Evolutionary conservation across 2,329 filamentous ascomycete genomes (phyloP), one percentile per base, ranked within the genome.

Genomic region (Rhexocercosporidium sp.): DNA sequence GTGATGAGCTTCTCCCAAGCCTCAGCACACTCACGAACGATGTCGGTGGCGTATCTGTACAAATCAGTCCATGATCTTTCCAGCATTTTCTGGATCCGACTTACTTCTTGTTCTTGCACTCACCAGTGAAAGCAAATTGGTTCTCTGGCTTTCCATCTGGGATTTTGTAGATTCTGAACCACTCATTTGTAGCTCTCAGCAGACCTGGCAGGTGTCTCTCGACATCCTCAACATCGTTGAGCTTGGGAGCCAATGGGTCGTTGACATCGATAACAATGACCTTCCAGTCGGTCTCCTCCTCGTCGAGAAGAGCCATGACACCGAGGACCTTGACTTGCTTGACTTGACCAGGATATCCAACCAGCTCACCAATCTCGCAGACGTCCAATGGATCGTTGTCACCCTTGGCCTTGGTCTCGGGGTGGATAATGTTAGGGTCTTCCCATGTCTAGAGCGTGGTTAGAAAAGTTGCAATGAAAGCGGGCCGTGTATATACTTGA

Each of bases 131-230:
- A 78, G 96, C 96, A 80, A 99, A 99, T 86, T 98, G 96, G 90
- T 99, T 99, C 92, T 99, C 96, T 77, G 95, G 94, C 94, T 99
- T 99, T 87, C 96, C 96, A 80, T 99, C 96, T 80, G 96, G 96
- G 84, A 99, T 99, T 89, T 99, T 99, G 92, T 99, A 99, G 89
- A 99, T 99, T 82, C 96, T 94, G 94, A 99, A 99, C 96, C 96
- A 99, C 87, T 99, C 96, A 80, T 99, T 99, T 80, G 95, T 98
- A 79, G 96, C 96, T 75, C 96, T 92, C 81, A 99, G 88, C 68
- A 99, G 93, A 77, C 96, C 96, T 69, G 96, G 96, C 67, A 99
- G 90, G 86, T 98, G 96, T 79, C 95, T 91, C 89, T 99, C 96
- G 75, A 99, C 96, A 80, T 99, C 96, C 88, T 98, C 96, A 72